Base-by-base conservation (phyloP, 1,139 yeast species). In the Pichia sp. region DNA sequence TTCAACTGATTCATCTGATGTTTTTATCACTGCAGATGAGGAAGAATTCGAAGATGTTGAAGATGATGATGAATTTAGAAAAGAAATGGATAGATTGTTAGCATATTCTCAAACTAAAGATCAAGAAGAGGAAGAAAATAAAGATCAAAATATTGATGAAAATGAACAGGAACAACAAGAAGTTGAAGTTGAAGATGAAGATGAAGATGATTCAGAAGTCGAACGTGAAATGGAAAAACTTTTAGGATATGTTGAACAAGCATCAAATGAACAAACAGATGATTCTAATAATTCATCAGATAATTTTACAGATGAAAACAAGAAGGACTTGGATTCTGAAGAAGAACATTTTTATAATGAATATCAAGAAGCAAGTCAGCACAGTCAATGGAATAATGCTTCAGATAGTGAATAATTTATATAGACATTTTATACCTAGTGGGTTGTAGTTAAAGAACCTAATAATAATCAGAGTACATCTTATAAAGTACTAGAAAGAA, bases 171-270 rank as follows among this genome's bases (percentile, higher is more conserved):
- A 35, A n/a, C 11, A 10, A 11, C 16, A 42, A n/a, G 37, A 32
- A n/a, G 36, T 39, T 2, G 37, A 30, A 5, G 38, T 39, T 12
- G 45, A 47, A 16, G 39, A 41, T n/a, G 37, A 38, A 4, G 41
- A 37, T n/a, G 50, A 45, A 22, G 45, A 50, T 9, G 51, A 49
- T 11, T 49, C 47, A 10, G 45, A 43, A n/a, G 43, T 46, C 3
- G 30, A 37, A 24, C 27, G 31, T 8, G 52, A 49, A 32, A 42
- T 49, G 46, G 45, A 45, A 27, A 38, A 42, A 35, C 39, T 50
- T 8, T 39, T 50, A 42, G 40, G 46, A 10, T 43, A 48, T 33
- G 30, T 41, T n/a, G 33, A 43, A 23, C 30, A 30, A 16, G 28
- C 23, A 6, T 35, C 27, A n/a, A 37, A 32, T 26, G 30, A 32